These are phyloP conservation scores for Cryptococcus sp. DNA, from an alignment of 1,284 basidiomycete genomes.

Conservation along the genomic window DNA sequence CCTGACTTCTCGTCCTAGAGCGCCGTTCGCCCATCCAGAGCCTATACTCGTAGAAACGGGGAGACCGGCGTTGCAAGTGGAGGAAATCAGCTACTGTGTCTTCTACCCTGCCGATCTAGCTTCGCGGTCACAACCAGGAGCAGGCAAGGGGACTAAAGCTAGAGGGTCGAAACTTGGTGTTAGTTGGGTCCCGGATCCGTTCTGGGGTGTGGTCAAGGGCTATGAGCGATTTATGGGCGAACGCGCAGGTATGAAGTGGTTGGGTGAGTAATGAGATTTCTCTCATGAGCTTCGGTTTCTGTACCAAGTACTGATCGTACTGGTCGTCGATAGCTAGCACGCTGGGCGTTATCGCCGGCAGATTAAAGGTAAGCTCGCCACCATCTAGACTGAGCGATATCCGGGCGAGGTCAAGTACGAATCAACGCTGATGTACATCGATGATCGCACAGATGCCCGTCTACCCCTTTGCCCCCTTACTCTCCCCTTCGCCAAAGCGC, in stretches of 20 bases:
- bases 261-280: conserved; percentile 23
- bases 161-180: neutral
- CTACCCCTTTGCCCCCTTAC: conserved; percentile 24
- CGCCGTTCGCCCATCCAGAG: conserved; percentile 17
- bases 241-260: conserved; percentile 28
- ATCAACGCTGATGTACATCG: neutral
- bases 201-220: conserved; percentile 27
- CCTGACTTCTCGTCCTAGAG: conserved; percentile 22
- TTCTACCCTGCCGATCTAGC: conserved; percentile 38
- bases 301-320: neutral
- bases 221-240: conserved; percentile 35
- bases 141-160: no score
- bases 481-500: neutral
- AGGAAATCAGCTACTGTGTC: conserved; percentile 36
- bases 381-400: neutral
- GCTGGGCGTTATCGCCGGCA: conserved; percentile 27
- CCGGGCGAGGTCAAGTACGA: neutral
- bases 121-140: conserved; percentile 1
- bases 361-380: conserved; percentile 23
- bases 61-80: conserved; percentile 30
- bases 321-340: conserved; percentile 17
- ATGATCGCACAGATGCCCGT: conserved; percentile 27
- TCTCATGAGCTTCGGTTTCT: neutral
- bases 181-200: conserved; percentile 37
- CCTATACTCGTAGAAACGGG: conserved; percentile 18